Evolutionary conservation across 306 rosid genomes (phyloP), one percentile per base, ranked within the genome.

Genomic region (Hippophae tibetana): DNA sequence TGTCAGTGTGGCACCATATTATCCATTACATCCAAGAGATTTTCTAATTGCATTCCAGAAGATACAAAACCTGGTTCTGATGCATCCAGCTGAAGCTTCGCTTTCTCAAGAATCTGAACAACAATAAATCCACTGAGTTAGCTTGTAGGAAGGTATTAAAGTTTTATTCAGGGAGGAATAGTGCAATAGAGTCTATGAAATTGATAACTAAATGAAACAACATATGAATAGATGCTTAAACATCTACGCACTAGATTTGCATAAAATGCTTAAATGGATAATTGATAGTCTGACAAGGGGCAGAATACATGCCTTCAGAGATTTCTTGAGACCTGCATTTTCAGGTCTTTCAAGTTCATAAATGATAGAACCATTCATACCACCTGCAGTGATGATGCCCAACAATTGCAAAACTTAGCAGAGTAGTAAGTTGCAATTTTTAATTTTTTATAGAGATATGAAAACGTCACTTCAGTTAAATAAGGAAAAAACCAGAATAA

Each of bases 321-420:
- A 79, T 61, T 77, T 81, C 63, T 80, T 78, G 27, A 92, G 89
- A 59, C 96, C 95, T 53, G 77, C 74, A 68, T 88, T 92, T 83
- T 92, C 96, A 26, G 82, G 89, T 78, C 96, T 85, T 71, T 75
- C 88, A 72, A 92, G 95, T 77, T 92, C 99, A 13, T 78, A 78
- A 61, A 84, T 61, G 40, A 92, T 57, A 58, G 96, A 88, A 70
- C 99, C 97, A 68, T 92, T 88, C 99, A 85, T 92, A 41, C 99
- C 99, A 73, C 99, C 99, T 88, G 80, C 75, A 77, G 64, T 52
- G 53, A 67, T 57, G 67, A 45, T 69, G 48, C 67, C 58, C 66
- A 55, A 44, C 41, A 54, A 40, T 31, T n/a, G 60, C 40, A 60
- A 31, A 31, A 12, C 54, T 66, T 47, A 9, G 7, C 54, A 18